phyloP scores from a whole-genome alignment of 176 grass and related monocot genomes.

The Phragmites australis region DNA sequence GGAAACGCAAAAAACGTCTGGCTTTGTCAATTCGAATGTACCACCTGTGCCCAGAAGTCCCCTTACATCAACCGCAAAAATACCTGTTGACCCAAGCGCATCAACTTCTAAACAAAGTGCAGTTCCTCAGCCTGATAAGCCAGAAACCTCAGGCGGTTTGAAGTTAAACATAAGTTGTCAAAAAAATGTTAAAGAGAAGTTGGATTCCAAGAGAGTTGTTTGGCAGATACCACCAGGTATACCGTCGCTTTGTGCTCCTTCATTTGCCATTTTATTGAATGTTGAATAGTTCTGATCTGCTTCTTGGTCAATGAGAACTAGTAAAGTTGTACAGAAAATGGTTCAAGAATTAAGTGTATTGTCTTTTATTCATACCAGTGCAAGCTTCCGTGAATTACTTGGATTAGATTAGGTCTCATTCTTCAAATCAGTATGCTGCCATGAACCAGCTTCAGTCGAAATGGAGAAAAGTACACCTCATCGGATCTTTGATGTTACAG shows the following conservation, averaged over 20 bases:
- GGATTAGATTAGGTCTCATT: conserved; percentile 33
- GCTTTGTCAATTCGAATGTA: conserved; percentile 17
- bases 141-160: conserved; percentile 33
- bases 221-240: conserved; percentile 96
- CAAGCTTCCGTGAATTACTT: conserved; percentile 11
- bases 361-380: background rate
- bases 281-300: conserved; percentile 8
- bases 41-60: conserved; percentile 26
- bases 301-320: conserved; percentile 17
- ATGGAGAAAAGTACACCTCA: background rate
- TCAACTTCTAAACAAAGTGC: conserved; percentile 32
- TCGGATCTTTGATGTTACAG: background rate
- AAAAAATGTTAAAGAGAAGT: conserved; percentile 56
- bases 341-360: conserved; percentile 17
- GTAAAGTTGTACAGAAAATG: conserved; percentile 16
- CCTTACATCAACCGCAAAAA: conserved; percentile 21
- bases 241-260: conserved; percentile 44
- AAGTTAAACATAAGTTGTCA: conserved; percentile 39
- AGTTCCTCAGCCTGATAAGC: conserved; percentile 30
- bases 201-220: conserved; percentile 64
- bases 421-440: conserved; percentile 11
- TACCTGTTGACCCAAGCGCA: conserved; percentile 32
- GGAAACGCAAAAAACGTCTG: conserved; percentile 40
- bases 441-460: conserved; percentile 13
- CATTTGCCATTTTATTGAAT: conserved; percentile 40